Evolutionary conservation across 495 filamentous ascomycete species (phyloP), one percentile per base, ranked within the genome.

Genomic region (Penicillium fimorum): DNA sequence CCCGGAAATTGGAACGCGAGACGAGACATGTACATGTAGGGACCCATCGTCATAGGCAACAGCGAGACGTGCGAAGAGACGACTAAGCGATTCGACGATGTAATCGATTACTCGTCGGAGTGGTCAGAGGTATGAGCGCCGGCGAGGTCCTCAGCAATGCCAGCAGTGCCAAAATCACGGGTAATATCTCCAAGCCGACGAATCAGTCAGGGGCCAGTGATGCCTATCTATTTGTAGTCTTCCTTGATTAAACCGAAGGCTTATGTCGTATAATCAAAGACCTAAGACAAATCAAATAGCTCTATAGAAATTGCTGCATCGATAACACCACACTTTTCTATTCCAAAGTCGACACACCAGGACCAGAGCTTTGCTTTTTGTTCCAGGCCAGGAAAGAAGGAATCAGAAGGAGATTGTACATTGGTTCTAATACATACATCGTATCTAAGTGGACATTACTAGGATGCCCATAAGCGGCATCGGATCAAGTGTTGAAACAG

Each of bases 401-500:
- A 13, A 27, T 30, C 7, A 22, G 7, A 46, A 35, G 37, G 10
- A 46, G 8, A 40, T 35, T 53, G 41, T 53, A 53, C 51, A 54
- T 54, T 44, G 45, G 42, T 56, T 55, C 51, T 49, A 17, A 24
- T 45, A 41, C 20, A 18, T 58, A 37, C 11, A 11, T 41, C 22
- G 50, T 54, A 45, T 41, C 52, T 50, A 57, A 56, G 58, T 53
- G 61, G 13, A 53, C 1, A 54, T 32, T 55, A 40, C 53, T 40
- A 49, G 58, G 56, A 64, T 53, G 57, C 29, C 59, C 50, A 48
- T 47, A 38, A 48, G 42, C 17, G 45, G 32, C 53, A 53, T 64
- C 53, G 61, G 57, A 35, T 65, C 57, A 66, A 65, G 63, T 72
- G 70, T 69, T 69, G 66, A 69, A 72, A 69, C 61, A 64, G 56